Percentiles rank a stretch among this genome's conserved stretches.
phyloP scores from a whole-genome alignment of 192 early-diverging fungal genomes.

The Gonapodya prolifera region DNA sequence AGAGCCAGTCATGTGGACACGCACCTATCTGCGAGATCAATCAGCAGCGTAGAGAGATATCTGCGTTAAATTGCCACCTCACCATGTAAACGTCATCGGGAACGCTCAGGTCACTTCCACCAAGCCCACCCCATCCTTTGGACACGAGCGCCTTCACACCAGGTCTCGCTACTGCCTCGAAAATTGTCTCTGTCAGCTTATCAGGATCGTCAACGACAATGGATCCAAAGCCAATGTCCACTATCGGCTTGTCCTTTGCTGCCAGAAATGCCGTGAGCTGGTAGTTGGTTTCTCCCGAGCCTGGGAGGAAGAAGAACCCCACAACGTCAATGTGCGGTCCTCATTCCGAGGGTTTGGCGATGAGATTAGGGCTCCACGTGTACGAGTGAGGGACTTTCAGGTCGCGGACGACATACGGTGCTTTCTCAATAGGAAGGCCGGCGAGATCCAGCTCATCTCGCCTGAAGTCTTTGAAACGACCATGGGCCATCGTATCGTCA shows the following conservation, averaged over 20 bases:
- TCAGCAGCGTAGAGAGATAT: not conserved
- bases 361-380: slow-evolving; percentile 15
- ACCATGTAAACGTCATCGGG: not conserved
- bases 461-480: too few species aligned
- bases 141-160: slow-evolving; percentile 17
- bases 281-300: slow-evolving; percentile 7
- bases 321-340: slow-evolving; percentile 18
- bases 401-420: slow-evolving; percentile 6
- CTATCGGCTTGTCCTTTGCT: slow-evolving; percentile 10
- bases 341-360: slow-evolving; percentile 25
- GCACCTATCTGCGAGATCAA: not conserved
- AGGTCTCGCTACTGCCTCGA: slow-evolving; percentile 13
- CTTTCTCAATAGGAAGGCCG: not conserved
- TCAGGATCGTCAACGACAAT: slow-evolving; percentile 23
- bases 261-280: slow-evolving; percentile 14
- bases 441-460: slow-evolving; percentile 18
- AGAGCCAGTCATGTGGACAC: slow-evolving; percentile 20
- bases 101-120: not conserved
- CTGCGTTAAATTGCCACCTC: too few species aligned
- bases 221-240: slow-evolving; percentile 24
- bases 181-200: slow-evolving; percentile 11
- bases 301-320: slow-evolving; percentile 19
- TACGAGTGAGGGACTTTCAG: slow-evolving; percentile 21
- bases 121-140: slow-evolving; percentile 19
- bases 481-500: too few species aligned